Evolutionary conservation across 2,329 filamentous ascomycete species (phyloP).

Genomic region (Fusarium longipes): DNA sequence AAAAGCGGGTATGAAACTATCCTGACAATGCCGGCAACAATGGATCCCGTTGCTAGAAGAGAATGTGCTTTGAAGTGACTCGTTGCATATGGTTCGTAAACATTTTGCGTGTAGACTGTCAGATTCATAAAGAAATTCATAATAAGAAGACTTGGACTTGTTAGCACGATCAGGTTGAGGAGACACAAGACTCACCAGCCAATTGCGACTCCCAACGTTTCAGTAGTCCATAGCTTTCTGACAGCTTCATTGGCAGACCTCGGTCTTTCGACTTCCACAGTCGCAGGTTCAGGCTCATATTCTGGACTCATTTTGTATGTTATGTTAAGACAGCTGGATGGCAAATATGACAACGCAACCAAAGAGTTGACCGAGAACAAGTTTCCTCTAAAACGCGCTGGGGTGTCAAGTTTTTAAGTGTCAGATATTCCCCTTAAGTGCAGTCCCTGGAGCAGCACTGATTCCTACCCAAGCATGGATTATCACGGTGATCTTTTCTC

Average conservation of each 20-base stretch:
- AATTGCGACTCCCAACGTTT: slow-evolving; percentile 14
- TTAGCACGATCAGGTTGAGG: not conserved
- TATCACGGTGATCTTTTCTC: slow-evolving; percentile 26
- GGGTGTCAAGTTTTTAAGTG: not conserved
- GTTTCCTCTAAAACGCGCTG: fast-evolving
- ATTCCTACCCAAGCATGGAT: slow-evolving; percentile 7
- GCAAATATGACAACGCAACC: not conserved
- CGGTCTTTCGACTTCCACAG: not conserved
- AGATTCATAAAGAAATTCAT: slow-evolving; percentile 42
- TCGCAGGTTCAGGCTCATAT: not conserved
- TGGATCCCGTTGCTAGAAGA: slow-evolving; percentile 19
- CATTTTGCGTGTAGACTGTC: slow-evolving; percentile 35
- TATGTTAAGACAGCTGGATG: not conserved
- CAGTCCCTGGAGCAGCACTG: not conserved
- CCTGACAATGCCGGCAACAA: slow-evolving; percentile 32
- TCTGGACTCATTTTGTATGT: not conserved
- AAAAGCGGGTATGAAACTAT: slow-evolving; percentile 30
- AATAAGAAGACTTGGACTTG: slow-evolving; percentile 6
- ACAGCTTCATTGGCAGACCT: slow-evolving; percentile 26
- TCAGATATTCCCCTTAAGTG: not conserved
- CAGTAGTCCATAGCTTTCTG: slow-evolving; percentile 26
- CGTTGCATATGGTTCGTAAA: slow-evolving; percentile 34
- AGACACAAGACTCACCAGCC: not conserved
- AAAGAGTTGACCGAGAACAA: not conserved
- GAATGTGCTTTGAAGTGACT: slow-evolving; percentile 37